Percentiles rank a stretch among this genome's conserved stretches.
Evolutionary conservation across 169 alveolate genomes (phyloP).

Genomic region (Plasmodium sp.): DNA sequence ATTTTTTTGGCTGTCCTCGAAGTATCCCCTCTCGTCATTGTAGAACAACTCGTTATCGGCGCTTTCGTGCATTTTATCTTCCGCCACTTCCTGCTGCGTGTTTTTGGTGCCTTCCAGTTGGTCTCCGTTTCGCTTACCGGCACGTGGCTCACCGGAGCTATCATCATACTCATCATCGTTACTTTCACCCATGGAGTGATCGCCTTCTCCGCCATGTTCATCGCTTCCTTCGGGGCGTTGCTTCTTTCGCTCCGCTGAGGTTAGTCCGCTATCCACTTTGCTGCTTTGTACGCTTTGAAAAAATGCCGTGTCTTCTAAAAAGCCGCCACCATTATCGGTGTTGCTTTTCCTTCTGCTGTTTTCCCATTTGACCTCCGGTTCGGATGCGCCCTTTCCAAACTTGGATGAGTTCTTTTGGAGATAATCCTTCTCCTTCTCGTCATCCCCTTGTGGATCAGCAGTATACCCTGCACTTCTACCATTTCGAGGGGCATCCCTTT

Average conservation of each 20-base stretch:
- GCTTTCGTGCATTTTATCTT: background rate
- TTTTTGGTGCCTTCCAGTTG: background rate
- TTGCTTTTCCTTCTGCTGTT: background rate
- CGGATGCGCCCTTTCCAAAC: background rate
- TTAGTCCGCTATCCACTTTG: background rate
- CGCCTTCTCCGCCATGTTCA: background rate
- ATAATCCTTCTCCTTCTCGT: background rate
- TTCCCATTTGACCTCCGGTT: background rate
- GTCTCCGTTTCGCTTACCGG: background rate
- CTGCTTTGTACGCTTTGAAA: background rate
- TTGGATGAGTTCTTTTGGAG: background rate
- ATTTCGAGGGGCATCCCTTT: background rate
- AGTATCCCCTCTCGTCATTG: conserved; percentile 3
- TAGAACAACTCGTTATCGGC: background rate
- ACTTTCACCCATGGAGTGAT: background rate
- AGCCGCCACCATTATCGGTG: background rate
- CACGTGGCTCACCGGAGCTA: background rate
- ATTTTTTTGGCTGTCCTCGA: conserved; percentile 1
- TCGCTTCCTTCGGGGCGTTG: background rate
- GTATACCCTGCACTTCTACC: background rate
- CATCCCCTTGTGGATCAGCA: background rate
- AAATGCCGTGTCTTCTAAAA: background rate
- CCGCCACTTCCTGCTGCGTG: background rate
- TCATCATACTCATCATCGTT: background rate
- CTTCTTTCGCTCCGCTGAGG: background rate